These are phyloP conservation scores for Fremontodendron californicum DNA, from an alignment of 345 rosid genomes.

Conservation along the genomic window DNA sequence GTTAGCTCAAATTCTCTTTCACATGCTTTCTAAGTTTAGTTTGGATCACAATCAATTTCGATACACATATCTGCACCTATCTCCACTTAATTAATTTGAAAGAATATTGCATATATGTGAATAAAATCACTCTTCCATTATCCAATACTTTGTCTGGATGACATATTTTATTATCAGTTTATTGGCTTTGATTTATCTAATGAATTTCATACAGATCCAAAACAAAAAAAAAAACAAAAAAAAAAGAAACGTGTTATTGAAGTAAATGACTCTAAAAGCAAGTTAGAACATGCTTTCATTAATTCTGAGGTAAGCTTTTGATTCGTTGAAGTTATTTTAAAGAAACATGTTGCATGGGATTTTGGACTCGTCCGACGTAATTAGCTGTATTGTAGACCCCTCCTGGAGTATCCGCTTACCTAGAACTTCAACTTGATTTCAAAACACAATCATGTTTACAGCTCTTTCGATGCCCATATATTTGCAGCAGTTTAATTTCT, in stretches of 20 bases:
- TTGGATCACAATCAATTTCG: background rate
- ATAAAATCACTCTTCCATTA: background rate
- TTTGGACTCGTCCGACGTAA: background rate
- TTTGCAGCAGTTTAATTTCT: constrained; percentile 33
- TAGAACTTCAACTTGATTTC: background rate
- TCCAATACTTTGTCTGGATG: background rate
- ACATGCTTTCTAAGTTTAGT: background rate
- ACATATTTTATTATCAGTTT: too few species aligned
- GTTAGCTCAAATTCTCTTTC: background rate
- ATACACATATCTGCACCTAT: background rate
- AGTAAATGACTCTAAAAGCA: background rate
- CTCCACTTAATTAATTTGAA: background rate
- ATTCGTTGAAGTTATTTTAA: constrained; percentile 8
- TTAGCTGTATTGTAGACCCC: background rate
- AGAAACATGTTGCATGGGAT: constrained; percentile 13
- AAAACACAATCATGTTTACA: constrained; percentile 23
- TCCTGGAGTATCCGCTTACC: background rate
- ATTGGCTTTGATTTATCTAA: background rate
- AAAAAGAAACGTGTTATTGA: background rate
- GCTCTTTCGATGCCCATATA: constrained; percentile 19
- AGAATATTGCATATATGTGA: background rate
- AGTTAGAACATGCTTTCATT: constrained; percentile 15
- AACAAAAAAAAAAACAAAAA: background rate
- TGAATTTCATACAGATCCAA: background rate
- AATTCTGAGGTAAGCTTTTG: constrained; percentile 7